These are phyloP conservation scores for Elsinoe necatrix DNA, from an alignment of 2,329 filamentous ascomycete genomes.

Conservation along the genomic window DNA sequence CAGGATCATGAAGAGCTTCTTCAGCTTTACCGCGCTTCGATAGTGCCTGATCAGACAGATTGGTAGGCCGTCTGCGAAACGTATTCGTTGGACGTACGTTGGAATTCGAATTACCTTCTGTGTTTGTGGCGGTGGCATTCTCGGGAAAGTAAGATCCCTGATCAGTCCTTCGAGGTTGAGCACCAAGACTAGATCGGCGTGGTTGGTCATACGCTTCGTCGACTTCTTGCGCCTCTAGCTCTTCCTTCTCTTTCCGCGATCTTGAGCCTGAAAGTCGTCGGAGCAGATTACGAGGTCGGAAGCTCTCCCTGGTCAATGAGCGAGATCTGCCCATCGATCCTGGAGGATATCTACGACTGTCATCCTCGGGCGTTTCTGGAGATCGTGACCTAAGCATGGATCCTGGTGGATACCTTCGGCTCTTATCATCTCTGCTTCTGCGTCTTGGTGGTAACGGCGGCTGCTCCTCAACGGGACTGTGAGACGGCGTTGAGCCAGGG, in stretches of 20 bases:
- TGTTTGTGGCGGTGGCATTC: not conserved
- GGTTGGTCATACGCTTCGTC: not conserved
- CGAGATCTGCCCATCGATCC: conserved; percentile 29
- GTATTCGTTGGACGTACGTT: conserved; percentile 26
- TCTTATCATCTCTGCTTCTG: conserved; percentile 4
- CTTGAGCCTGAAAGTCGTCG: conserved; percentile 33
- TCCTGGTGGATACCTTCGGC: conserved; percentile 26
- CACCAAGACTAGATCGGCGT: conserved; percentile 6
- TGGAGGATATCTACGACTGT: conserved; percentile 24
- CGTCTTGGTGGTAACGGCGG: not conserved
- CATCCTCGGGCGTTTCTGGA: not conserved
- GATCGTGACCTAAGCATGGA: conserved; percentile 25
- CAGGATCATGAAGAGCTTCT: conserved; percentile 49
- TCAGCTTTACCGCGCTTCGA: conserved; percentile 26
- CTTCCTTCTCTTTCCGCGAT: conserved; percentile 19
- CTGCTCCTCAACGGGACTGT: conserved; percentile 48
- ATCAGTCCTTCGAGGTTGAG: not conserved
- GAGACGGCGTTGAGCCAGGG: conserved; percentile 66
- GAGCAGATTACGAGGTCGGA: conserved; percentile 34
- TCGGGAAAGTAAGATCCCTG: conserved; percentile 16
- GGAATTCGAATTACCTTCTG: not conserved
- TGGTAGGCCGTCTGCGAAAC: conserved; percentile 39
- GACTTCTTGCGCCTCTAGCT: not conserved
- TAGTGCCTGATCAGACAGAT: conserved; percentile 33
- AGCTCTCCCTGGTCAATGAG: conserved; percentile 27